Conservation (phyloP, 2,329 filamentous ascomycete species). For the Colletotrichum sp. region DNA sequence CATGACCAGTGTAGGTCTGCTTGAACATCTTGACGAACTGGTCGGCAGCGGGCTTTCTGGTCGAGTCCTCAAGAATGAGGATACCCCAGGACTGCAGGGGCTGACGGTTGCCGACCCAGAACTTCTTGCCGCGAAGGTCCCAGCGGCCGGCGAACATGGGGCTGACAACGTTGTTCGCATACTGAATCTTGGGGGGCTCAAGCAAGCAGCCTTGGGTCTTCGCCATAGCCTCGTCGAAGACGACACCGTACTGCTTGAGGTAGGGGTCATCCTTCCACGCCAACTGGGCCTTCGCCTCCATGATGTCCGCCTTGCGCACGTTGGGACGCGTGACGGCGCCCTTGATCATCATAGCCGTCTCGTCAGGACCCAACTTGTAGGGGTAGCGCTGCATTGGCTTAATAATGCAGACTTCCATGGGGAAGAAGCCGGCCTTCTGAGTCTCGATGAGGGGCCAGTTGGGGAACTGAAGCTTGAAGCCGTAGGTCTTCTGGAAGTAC, state of each 20-base stretch:
- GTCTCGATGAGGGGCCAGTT: slow-evolving; percentile 64
- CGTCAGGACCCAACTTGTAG: slow-evolving; percentile 63
- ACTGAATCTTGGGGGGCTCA: slow-evolving; percentile 72
- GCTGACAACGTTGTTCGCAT: slow-evolving; percentile 60
- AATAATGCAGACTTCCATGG: slow-evolving; percentile 64
- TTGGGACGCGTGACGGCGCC: slow-evolving; percentile 82
- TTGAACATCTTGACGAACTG: slow-evolving; percentile 59
- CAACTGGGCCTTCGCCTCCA: slow-evolving; percentile 69
- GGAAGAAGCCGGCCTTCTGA: slow-evolving; percentile 58
- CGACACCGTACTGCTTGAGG: slow-evolving; percentile 75
- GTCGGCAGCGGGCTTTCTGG: slow-evolving; percentile 58
- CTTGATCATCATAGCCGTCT: slow-evolving; percentile 90
- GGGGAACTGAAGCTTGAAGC: slow-evolving; percentile 49
- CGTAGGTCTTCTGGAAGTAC: slow-evolving; percentile 63
- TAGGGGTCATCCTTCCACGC: slow-evolving; percentile 73
- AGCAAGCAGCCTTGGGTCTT: slow-evolving; percentile 74
- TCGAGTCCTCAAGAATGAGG: slow-evolving; percentile 64
- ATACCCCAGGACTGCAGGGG: slow-evolving; percentile 79
- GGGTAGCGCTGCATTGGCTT: slow-evolving; percentile 63
- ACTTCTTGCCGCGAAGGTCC: slow-evolving; percentile 81
- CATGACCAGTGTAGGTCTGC: slow-evolving; percentile 52
- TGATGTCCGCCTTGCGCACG: slow-evolving; percentile 71
- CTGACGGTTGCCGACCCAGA: slow-evolving; percentile 69
- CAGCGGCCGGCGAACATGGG: slow-evolving; percentile 78
- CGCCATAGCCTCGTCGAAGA: slow-evolving; percentile 69